Conservation (phyloP, 768 basidiomycete species). For the Termitomyces sp. region DNA sequence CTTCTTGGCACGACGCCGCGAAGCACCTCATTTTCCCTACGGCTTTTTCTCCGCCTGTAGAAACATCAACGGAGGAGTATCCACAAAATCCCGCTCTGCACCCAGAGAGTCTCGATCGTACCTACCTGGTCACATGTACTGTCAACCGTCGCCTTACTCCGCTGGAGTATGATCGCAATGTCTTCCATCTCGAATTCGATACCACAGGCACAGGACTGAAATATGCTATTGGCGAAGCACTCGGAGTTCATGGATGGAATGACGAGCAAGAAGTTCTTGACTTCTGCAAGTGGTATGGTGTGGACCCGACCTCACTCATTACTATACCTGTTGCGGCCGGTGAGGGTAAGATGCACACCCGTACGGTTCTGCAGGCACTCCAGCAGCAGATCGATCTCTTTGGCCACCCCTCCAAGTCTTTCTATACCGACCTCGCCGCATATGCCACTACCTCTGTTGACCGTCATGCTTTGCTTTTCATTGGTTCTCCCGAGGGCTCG, state of each 20-base stretch:
- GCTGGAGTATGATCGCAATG: constrained; percentile 94
- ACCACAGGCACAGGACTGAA: constrained; percentile 89
- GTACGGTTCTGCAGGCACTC: constrained; percentile 92
- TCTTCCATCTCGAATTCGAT: constrained; percentile 97
- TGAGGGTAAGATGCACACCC: constrained; percentile 76
- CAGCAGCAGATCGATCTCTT: constrained; percentile 98
- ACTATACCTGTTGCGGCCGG: constrained; percentile 71
- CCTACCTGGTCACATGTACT: constrained; percentile 89
- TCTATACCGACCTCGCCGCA: constrained; percentile 84
- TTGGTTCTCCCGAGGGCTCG: constrained; percentile 87
- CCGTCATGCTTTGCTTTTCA: constrained; percentile 81
- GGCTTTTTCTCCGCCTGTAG: constrained; percentile 58
- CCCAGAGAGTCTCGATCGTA: constrained; percentile 85
- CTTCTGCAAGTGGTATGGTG: constrained; percentile 91
- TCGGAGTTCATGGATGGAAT: constrained; percentile 98
- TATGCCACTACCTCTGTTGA: constrained; percentile 72
- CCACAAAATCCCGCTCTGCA: constrained; percentile 69
- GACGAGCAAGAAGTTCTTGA: constrained; percentile 83
- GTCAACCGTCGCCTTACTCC: constrained; percentile 96
- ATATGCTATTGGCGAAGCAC: constrained; percentile 95
- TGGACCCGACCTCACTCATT: constrained; percentile 74
- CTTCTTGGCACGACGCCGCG: constrained; percentile 83
- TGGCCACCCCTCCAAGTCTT: constrained; percentile 93
- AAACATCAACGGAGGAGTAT: constrained; percentile 37
- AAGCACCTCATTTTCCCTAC: constrained; percentile 88